Percentiles rank a stretch among this genome's conserved stretches.
Evolutionary conservation across 352 stramenopile species (phyloP).

Genomic region (Paralagenidium karlingii): DNA sequence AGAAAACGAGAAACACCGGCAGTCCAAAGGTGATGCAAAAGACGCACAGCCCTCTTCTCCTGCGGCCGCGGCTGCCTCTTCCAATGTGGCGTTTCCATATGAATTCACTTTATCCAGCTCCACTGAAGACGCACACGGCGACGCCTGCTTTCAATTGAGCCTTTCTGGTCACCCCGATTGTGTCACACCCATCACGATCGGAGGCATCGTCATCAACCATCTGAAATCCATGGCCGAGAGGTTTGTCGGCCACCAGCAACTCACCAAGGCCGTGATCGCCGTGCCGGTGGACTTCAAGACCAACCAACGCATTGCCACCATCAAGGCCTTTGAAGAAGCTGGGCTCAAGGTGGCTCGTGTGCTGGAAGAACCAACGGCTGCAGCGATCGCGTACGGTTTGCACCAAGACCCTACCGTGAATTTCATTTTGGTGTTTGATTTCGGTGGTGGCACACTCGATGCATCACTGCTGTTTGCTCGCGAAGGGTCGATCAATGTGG

Average conservation of each 20-base stretch:
- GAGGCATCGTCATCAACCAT: slow-evolving; percentile 23
- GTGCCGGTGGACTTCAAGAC: slow-evolving; percentile 43
- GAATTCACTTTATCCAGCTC: slow-evolving; percentile 1
- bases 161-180: slow-evolving; percentile 23
- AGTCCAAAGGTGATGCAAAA: too few species aligned
- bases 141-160: slow-evolving; percentile 33
- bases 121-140: slow-evolving; percentile 4
- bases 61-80: too few species aligned
- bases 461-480: slow-evolving; percentile 89
- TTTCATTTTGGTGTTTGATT: slow-evolving; percentile 95
- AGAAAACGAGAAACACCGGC: too few species aligned
- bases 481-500: slow-evolving; percentile 92
- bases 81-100: not conserved
- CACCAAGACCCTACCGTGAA: slow-evolving; percentile 87
- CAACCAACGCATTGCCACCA: slow-evolving; percentile 24
- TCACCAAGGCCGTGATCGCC: slow-evolving; percentile 47
- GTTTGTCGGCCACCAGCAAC: slow-evolving; percentile 52
- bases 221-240: slow-evolving; percentile 25
- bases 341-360: slow-evolving; percentile 36
- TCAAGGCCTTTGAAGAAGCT: slow-evolving; percentile 23
- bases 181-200: slow-evolving; percentile 28
- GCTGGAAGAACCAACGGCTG: slow-evolving; percentile 87
- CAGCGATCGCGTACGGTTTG: slow-evolving; percentile 91
- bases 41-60: too few species aligned
- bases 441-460: slow-evolving; percentile 91